A percentile compares a stretch with the other conserved stretches of the same genome.
Conservation (phyloP, 164 flowering plant genomes). For the Vitis riparia region DNA sequence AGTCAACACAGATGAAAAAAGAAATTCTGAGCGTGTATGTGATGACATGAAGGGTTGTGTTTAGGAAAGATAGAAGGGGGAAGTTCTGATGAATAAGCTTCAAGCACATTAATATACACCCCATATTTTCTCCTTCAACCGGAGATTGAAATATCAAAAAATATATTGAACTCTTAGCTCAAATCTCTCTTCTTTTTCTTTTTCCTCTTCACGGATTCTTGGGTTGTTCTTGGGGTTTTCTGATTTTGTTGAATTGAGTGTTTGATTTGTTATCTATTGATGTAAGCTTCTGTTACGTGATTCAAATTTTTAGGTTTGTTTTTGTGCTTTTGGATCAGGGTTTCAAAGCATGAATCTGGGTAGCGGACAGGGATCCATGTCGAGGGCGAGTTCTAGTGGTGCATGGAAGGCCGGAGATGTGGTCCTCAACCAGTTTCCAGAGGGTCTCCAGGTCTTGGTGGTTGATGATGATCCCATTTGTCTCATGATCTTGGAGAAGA, state of each 20-base stretch:
- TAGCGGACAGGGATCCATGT: conserved; percentile 27
- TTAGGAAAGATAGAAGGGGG: too few species aligned
- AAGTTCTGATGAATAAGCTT: too few species aligned
- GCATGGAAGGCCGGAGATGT: conserved; percentile 34
- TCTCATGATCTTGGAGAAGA: conserved; percentile 69
- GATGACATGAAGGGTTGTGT: too few species aligned
- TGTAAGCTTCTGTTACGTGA: too few species aligned
- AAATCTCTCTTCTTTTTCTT: too few species aligned
- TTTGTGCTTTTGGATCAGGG: background rate
- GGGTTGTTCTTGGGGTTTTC: background rate
- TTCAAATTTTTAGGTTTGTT: background rate
- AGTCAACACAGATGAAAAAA: too few species aligned
- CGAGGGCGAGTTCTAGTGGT: conserved; percentile 30
- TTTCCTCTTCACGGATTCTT: background rate
- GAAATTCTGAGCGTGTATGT: too few species aligned
- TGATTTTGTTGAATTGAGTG: background rate
- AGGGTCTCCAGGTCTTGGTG: conserved; percentile 76
- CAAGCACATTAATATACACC: too few species aligned
- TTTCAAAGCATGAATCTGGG: conserved; percentile 30
- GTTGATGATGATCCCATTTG: conserved; percentile 92
- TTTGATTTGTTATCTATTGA: background rate
- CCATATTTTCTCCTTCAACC: too few species aligned
- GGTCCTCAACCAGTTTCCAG: conserved; percentile 69
- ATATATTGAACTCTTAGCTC: background rate
- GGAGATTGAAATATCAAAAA: background rate